phyloP scores from a whole-genome alignment of 1,284 basidiomycete species.

The Trametes pubescens region DNA sequence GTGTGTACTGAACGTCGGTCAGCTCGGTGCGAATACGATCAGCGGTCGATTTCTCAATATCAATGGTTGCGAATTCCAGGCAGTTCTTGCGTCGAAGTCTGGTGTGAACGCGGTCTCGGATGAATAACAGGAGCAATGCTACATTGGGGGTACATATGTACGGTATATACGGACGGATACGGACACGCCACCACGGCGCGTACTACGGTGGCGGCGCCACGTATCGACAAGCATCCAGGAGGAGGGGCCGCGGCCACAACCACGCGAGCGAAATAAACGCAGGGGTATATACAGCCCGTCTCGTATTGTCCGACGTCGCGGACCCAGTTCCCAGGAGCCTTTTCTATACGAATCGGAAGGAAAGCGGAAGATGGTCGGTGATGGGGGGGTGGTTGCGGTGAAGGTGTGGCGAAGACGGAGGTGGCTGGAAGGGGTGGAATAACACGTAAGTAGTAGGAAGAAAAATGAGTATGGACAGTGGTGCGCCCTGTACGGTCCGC shows the following conservation, averaged over 20 bases:
- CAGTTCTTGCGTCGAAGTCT: not conserved
- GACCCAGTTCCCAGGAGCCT: not conserved
- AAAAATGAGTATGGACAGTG: not conserved
- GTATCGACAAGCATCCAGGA: no score
- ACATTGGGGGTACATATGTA: not conserved
- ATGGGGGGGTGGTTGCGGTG: not conserved
- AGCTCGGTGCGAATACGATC: not conserved
- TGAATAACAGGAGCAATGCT: not conserved
- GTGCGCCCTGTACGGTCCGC: not conserved
- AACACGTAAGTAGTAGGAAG: not conserved
- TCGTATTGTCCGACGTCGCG: not conserved
- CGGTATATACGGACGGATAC: not conserved
- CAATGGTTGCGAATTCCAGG: no score
- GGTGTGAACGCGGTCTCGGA: no score
- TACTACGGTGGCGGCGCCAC: not conserved
- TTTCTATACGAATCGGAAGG: slow-evolving; percentile 2
- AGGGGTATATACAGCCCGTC: slow-evolving; percentile 17
- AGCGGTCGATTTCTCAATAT: no score
- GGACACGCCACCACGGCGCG: not conserved
- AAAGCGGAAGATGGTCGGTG: not conserved
- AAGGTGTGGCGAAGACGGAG: not conserved
- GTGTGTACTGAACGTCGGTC: no score
- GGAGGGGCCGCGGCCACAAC: no score
- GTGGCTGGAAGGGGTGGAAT: not conserved
- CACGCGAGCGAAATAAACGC: not conserved